Evolutionary conservation across 345 rosid species (phyloP), one percentile per base, ranked within the genome.

Genomic region (Salix dunnii): DNA sequence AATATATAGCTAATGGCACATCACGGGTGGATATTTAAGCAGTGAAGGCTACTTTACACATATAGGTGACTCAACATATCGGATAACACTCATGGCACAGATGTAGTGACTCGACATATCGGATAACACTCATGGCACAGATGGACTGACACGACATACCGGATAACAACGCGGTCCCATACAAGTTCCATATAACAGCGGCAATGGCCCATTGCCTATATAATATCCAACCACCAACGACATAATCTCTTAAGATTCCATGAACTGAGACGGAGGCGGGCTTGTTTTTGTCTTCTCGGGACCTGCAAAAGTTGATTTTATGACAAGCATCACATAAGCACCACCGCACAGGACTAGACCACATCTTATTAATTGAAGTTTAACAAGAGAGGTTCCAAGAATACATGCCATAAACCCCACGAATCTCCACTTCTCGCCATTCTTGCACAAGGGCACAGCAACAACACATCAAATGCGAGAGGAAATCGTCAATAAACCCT

Each of bases 361-460:
- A 31, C 46, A 33, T 53, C 7, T n/a, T n/a, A 55, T 33, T 33
- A n/a, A 58, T 30, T 72, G 6, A 63, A 3, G 40, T 16, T 30
- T 20, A 42, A 42, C 8, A 27, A 42, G 23, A 73, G 13, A 40
- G 13, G 46, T 68, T 28, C 21, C 18, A 38, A 8, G 20, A 35
- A 70, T 17, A 77, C 84, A 63, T 86, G 91, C 98, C 97, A 49
- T 89, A 84, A 65, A 79, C 85, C 46, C 97, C 93, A 31, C 98
- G 96, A 74, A 88, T 87, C 85, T 96, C 97, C 35, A 96, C 94
- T 89, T 96, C 98, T 78, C 99, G 89, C 83, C 89, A 91, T 85
- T 96, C 99, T 91, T 93, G 99, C 74, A 96, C 98, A 40, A 96
- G 98, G 36, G 99, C 95, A 71, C 99, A 96, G 80, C 99, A 96